Percentiles rank a stretch among this genome's conserved stretches.
These are phyloP conservation scores for Pichia kudriavzevii DNA, from an alignment of 1,139 yeast genomes.

Conservation along the genomic window DNA sequence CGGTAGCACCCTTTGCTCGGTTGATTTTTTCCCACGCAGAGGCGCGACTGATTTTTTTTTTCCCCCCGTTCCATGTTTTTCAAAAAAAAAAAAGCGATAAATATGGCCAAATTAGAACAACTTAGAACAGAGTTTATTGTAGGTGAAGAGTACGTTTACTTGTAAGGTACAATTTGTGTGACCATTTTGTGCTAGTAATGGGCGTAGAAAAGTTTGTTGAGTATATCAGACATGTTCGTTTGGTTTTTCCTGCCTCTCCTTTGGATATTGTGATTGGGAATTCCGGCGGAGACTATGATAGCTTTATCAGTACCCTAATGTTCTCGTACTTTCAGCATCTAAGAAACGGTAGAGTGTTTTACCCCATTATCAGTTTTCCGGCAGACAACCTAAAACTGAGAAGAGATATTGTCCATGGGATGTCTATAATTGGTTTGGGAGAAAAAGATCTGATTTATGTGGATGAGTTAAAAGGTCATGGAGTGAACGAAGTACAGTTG, in stretches of 20 bases:
- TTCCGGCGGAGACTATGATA: constrained; percentile 81
- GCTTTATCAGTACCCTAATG: constrained; percentile 67
- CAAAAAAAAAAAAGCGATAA: no score
- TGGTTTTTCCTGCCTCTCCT: background rate
- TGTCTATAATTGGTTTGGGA: constrained; percentile 42
- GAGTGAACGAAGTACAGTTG: constrained; percentile 31
- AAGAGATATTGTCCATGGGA: constrained; percentile 57
- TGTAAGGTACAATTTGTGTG: background rate
- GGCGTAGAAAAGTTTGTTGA: background rate
- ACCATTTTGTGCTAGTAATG: background rate
- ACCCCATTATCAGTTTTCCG: constrained; percentile 73
- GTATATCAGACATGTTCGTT: constrained; percentile 2
- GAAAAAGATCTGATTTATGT: constrained; percentile 48
- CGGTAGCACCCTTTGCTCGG: no score
- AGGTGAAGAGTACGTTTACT: no score
- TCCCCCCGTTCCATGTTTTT: no score
- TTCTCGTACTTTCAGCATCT: constrained; percentile 43
- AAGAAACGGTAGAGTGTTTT: constrained; percentile 18
- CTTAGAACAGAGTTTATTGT: no score
- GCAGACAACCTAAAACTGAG: constrained; percentile 58
- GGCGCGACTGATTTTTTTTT: no score
- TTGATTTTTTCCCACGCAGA: no score
- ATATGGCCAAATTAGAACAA: no score
- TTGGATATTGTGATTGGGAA: constrained; percentile 75
- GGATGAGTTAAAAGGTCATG: constrained; percentile 44